phyloP scores from a whole-genome alignment of 2,329 filamentous ascomycete genomes.

The Chrysosporium queenslandicum region DNA sequence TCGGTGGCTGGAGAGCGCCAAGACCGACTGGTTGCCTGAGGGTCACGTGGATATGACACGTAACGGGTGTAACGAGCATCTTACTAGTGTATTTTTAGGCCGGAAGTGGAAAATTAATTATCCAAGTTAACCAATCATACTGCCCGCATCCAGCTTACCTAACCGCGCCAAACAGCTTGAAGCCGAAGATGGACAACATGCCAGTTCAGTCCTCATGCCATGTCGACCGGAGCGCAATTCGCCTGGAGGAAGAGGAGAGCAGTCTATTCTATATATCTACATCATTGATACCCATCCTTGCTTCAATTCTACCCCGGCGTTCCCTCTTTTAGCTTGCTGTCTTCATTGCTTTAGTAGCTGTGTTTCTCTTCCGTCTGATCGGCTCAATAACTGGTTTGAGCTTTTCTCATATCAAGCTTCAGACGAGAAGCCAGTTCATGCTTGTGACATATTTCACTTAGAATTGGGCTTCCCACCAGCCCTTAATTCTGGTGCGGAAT shows the following conservation, averaged over 20 bases:
- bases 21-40: background rate
- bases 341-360: background rate
- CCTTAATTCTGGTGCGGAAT: background rate
- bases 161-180: background rate
- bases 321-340: background rate
- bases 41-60: too few relatives aligned
- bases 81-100: conserved; percentile 8
- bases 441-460: background rate
- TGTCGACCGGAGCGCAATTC: too few relatives aligned
- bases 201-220: too few relatives aligned
- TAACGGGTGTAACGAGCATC: too few relatives aligned
- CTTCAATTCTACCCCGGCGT: background rate
- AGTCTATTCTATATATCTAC: background rate
- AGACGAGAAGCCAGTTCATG: background rate
- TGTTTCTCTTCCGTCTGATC: conserved; percentile 7
- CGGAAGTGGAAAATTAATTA: background rate
- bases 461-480: background rate
- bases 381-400: background rate
- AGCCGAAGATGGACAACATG: conserved; percentile 3
- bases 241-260: background rate
- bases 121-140: background rate
- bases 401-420: background rate
- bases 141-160: background rate
- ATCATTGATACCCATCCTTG: background rate
- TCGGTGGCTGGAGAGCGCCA: conserved; percentile 13